Evolutionary conservation across 164 flowering plant genomes (phyloP).

Genomic region (Vitis rupestris): DNA sequence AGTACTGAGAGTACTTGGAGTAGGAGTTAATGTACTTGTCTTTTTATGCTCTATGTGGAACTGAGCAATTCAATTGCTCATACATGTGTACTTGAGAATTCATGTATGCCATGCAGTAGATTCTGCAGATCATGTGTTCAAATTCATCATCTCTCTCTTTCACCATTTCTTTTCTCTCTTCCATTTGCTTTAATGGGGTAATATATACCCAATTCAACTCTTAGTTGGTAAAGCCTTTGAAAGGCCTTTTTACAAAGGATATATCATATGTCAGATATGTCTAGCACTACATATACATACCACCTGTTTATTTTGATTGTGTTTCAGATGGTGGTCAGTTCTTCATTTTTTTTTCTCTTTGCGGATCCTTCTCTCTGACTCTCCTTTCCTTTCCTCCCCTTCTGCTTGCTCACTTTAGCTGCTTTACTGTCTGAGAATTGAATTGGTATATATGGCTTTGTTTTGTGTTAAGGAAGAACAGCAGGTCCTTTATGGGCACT

Average conservation of each 20-base stretch:
- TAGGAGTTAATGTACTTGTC: conserved; percentile 11
- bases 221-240: conserved; percentile 10
- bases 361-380: conserved; percentile 6
- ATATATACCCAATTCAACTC: too few relatives aligned
- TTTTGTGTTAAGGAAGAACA: too few relatives aligned
- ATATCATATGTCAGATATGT: conserved; percentile 26
- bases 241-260: conserved; percentile 16
- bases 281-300: conserved; percentile 6
- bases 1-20: conserved; percentile 4
- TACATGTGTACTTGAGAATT: conserved; percentile 12
- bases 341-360: neutral
- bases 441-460: too few relatives aligned
- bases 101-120: conserved; percentile 5
- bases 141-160: conserved; percentile 2
- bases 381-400: neutral
- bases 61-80: conserved; percentile 4
- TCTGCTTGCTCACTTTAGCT: conserved; percentile 1
- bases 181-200: too few relatives aligned
- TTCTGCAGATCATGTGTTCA: conserved; percentile 18
- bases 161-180: conserved; percentile 9
- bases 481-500: too few relatives aligned
- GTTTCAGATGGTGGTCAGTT: conserved; percentile 9
- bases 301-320: conserved; percentile 5
- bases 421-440: conserved; percentile 6
- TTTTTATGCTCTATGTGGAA: neutral